These are phyloP conservation scores for Aspergillus avenaceus DNA, from an alignment of 495 filamentous ascomycete species.

Conservation along the genomic window DNA sequence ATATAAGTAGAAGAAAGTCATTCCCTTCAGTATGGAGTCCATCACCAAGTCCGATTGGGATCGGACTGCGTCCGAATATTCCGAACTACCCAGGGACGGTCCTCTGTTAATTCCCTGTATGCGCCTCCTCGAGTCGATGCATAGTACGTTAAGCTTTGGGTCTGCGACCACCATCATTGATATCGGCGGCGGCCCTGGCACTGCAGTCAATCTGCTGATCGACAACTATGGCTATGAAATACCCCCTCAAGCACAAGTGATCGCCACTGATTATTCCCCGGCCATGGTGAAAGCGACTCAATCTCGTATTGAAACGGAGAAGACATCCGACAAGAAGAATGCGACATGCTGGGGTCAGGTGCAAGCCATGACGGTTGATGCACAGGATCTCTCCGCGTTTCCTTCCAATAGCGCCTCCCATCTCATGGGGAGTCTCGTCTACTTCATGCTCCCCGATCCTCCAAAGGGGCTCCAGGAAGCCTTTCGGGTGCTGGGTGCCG, in stretches of 20 bases:
- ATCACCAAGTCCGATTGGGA: background rate
- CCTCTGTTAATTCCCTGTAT: background rate
- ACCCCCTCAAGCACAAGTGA: background rate
- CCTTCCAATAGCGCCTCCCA: background rate
- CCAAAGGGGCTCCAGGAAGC: background rate
- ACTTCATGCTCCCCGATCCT: background rate
- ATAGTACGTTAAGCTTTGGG: background rate
- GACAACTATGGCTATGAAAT: background rate
- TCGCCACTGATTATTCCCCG: background rate
- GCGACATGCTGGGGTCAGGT: background rate
- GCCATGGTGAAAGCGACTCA: background rate
- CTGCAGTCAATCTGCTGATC: background rate
- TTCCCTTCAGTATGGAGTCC: background rate
- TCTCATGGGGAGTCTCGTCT: background rate
- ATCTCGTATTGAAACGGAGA: background rate
- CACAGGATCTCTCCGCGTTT: background rate
- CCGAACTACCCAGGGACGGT: background rate
- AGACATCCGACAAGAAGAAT: background rate
- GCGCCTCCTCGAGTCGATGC: background rate
- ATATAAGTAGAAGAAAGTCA: background rate
- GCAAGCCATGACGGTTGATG: background rate
- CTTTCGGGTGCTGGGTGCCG: background rate
- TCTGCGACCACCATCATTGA: background rate
- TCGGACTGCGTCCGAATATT: background rate
- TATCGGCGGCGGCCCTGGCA: background rate